Evolutionary conservation across 129 eudicot genomes (phyloP).

Genomic region (Chrysanthemum lavandulifolium): DNA sequence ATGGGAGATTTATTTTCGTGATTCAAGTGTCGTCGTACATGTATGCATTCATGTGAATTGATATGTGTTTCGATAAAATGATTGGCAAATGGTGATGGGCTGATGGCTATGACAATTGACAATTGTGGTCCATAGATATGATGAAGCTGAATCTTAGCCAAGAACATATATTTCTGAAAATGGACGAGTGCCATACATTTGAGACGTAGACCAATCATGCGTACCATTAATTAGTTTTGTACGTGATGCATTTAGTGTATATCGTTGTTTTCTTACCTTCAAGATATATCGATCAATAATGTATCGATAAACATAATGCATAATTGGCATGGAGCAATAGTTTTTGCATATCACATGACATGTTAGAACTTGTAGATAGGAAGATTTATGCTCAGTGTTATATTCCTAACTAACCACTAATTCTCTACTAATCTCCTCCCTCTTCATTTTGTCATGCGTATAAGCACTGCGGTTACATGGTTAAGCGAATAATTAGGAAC

Average conservation of each 20-base stretch:
- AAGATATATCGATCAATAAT: neutral
- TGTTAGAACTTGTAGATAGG: too few species aligned
- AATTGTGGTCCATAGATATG: conserved; percentile 25
- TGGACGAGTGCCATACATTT: conserved; percentile 25
- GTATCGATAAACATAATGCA: neutral
- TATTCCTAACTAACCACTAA: too few species aligned
- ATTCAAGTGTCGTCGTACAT: neutral
- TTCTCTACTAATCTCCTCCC: too few species aligned
- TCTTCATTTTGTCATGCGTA: too few species aligned
- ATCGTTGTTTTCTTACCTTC: neutral
- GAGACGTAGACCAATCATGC: conserved; percentile 27
- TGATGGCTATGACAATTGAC: conserved; percentile 9
- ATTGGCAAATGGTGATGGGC: conserved; percentile 20
- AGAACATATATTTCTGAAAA: conserved; percentile 17
- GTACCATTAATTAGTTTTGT: conserved; percentile 1
- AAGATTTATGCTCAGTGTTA: too few species aligned
- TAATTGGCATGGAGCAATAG: too few species aligned
- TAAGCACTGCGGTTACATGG: too few species aligned
- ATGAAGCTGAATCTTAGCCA: conserved; percentile 33
- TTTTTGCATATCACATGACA: too few species aligned
- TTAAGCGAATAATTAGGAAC: too few species aligned
- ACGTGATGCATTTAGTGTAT: neutral
- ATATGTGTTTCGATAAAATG: conserved; percentile 24
- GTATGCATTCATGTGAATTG: conserved; percentile 5
- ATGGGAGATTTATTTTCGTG: neutral